phyloP scores from a whole-genome alignment of 2,329 filamentous ascomycete genomes.

The Fusarium haematococcum region DNA sequence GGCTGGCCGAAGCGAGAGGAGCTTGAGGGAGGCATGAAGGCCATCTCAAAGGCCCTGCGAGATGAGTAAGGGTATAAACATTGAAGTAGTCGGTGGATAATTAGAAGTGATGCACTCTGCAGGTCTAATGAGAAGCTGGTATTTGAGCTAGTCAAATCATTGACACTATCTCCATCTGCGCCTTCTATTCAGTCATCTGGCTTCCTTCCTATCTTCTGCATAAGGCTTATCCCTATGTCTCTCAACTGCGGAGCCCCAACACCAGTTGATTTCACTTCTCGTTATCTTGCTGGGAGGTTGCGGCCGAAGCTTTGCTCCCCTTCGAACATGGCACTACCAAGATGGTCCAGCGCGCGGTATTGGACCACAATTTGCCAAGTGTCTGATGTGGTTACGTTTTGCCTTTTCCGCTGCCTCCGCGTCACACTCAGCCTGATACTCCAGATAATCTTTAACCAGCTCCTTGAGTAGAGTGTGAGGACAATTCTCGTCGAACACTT shows the following conservation, averaged over 20 bases:
- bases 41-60: constrained; percentile 31
- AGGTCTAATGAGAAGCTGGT: neutral
- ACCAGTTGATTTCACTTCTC: too few relatives aligned
- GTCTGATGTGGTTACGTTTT: neutral
- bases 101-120: neutral
- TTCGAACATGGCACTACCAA: too few relatives aligned
- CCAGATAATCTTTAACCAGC: neutral
- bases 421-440: neutral
- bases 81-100: neutral
- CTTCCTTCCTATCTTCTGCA: too few relatives aligned
- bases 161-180: neutral
- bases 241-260: too few relatives aligned
- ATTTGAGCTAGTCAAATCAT: neutral
- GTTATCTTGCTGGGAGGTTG: too few relatives aligned
- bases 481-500: neutral
- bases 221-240: too few relatives aligned
- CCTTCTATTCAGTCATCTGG: neutral
- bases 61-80: neutral
- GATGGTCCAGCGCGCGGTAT: too few relatives aligned
- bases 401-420: neutral
- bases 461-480: neutral
- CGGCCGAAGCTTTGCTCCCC: too few relatives aligned
- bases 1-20: constrained; percentile 40
- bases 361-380: too few relatives aligned
- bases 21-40: constrained; percentile 33